A percentile compares a stretch with the other conserved stretches of the same genome.
Conservation (phyloP, 805 yeast species). For the Scheffersomyces lignosus region DNA sequence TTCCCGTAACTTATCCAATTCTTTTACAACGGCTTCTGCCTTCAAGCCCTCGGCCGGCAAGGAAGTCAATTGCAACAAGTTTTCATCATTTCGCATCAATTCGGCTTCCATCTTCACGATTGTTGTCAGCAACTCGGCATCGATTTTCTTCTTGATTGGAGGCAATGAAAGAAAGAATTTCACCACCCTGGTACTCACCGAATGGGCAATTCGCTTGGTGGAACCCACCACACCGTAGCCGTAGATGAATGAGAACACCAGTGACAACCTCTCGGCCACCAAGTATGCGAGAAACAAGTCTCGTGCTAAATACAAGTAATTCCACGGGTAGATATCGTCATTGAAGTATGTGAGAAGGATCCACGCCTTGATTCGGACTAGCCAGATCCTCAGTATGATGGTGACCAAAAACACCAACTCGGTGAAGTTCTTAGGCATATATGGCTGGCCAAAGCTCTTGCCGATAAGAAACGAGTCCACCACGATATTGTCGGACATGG, state of each 20-base stretch:
- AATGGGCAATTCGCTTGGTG: not conserved
- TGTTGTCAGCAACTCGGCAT: slow-evolving; percentile 54
- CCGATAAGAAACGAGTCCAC: slow-evolving; percentile 3
- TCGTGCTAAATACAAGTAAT: slow-evolving; percentile 12
- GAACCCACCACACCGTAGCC: slow-evolving; percentile 16
- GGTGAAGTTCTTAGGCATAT: slow-evolving; percentile 17
- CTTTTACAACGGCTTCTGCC: slow-evolving; percentile 44
- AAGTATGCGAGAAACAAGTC: slow-evolving; percentile 22
- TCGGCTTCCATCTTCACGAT: slow-evolving; percentile 52
- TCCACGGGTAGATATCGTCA: slow-evolving; percentile 9
- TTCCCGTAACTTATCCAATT: slow-evolving; percentile 49
- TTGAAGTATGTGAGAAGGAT: slow-evolving; percentile 2
- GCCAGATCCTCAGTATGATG: not conserved
- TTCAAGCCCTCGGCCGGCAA: slow-evolving; percentile 65
- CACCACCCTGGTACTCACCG: slow-evolving; percentile 7
- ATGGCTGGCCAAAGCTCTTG: slow-evolving; percentile 23
- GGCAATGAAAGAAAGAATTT: slow-evolving; percentile 43
- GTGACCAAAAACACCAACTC: slow-evolving; percentile 10
- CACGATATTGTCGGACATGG: not conserved
- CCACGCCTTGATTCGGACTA: not conserved
- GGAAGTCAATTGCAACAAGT: slow-evolving; percentile 41
- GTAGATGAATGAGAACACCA: slow-evolving; percentile 11
- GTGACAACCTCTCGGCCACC: slow-evolving; percentile 9
- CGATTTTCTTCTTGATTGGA: slow-evolving; percentile 54
- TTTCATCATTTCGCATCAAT: slow-evolving; percentile 55